phyloP scores from a whole-genome alignment of 495 filamentous ascomycete species.

The Astrothelium macrocarpum region DNA sequence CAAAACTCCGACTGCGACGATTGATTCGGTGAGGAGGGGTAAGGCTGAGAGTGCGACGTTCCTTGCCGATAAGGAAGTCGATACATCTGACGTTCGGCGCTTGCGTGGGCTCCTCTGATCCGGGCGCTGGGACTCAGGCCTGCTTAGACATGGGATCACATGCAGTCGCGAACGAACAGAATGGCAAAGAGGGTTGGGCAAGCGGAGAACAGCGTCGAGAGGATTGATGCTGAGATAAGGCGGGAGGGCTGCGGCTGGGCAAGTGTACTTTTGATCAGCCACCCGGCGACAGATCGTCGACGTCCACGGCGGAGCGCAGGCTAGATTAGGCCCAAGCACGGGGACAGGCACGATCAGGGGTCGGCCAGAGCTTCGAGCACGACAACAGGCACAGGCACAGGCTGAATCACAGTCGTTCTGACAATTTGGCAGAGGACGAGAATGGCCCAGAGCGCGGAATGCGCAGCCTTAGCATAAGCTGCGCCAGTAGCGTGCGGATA shows the following conservation, averaged over 20 bases:
- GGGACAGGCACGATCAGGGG: background rate
- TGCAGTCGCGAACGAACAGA: background rate
- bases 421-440: background rate
- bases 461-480: slow-evolving; percentile 2
- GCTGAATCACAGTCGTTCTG: background rate
- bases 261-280: background rate
- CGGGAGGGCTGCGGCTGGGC: slow-evolving; percentile 2
- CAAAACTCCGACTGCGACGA: background rate
- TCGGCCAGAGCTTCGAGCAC: background rate
- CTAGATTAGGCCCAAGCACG: background rate
- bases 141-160: background rate
- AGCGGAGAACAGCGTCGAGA: slow-evolving; percentile 1
- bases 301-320: background rate
- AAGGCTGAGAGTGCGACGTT: slow-evolving; percentile 4
- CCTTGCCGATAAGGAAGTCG: background rate
- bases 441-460: slow-evolving; percentile 4
- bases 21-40: background rate
- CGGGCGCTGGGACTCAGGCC: background rate
- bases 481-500: background rate
- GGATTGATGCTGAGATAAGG: slow-evolving; percentile 5
- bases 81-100: slow-evolving; percentile 7
- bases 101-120: background rate
- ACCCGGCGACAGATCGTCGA: slow-evolving; percentile 5
- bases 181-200: background rate
- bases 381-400: background rate